Evolutionary conservation across 2,329 filamentous ascomycete species (phyloP), one percentile per base, ranked within the genome.

Genomic region (Diaporthe batatas): DNA sequence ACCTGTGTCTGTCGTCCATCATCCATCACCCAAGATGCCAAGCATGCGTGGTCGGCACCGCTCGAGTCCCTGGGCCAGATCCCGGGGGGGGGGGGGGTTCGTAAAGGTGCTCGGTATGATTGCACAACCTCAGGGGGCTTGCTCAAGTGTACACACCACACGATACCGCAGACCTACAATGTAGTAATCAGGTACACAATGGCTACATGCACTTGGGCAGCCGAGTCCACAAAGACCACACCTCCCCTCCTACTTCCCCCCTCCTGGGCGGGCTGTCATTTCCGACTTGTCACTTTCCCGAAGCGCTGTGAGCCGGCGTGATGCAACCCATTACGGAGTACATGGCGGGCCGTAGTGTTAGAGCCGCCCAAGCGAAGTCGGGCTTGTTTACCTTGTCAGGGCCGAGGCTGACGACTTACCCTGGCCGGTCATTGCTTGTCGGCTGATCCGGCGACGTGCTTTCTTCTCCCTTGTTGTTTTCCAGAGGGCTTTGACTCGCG

Each of bases 271-370:
- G 11, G 29, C 44, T 29, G 29, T 65, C 62, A 65, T n/a, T 65
- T 65, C 29, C 62, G 62, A 65, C 62, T 39, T 36, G 62, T 65
- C 62, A 65, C 34, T 16, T 65, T 51, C 62, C 29, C 62, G 44
- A 65, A 42, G 11, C 29, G 62, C 62, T 51, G 44, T 36, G 44
- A 65, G 44, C 62, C 62, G 44, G 44, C 44, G 44, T 36, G 62
- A 51, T 65, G 59, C 59, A 51, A 65, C 59, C 44, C 59, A 65
- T 21, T 7, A 34, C n/a, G n/a, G n/a, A n/a, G n/a, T n/a, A n/a
- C 59, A 64, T 18, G 59, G 16, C 39, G 39, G 39, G 39, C 39
- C 39, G 39, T 16, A 14, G 59, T 39, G 42, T 51, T 4, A 47
- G 42, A 44, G 59, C 42, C 59, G 42, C 25, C 25, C 42, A 44